phyloP scores from a whole-genome alignment of 768 basidiomycete species.

The Tulasnella sp. region DNA sequence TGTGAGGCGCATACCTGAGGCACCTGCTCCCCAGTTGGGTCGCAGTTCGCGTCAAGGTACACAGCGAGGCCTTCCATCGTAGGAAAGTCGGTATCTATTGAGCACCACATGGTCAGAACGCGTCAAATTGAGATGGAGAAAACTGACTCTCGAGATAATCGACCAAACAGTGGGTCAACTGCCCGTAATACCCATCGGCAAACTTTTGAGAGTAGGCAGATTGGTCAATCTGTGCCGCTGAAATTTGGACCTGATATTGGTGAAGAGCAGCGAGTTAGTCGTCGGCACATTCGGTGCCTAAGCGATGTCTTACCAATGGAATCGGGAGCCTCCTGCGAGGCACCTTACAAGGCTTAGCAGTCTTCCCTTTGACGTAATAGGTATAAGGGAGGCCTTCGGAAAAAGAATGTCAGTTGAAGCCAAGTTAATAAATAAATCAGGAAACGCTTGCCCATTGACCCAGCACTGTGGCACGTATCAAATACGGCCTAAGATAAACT shows the following conservation, averaged over 20 bases:
- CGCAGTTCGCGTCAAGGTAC: background rate
- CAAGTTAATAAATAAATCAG: background rate
- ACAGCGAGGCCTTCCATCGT: background rate
- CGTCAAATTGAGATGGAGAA: too few relatives aligned
- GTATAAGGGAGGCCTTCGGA: background rate
- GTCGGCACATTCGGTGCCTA: background rate
- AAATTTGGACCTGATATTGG: background rate
- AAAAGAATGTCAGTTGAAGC: background rate
- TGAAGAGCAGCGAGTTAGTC: background rate
- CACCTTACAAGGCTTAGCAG: background rate
- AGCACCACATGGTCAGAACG: too few relatives aligned
- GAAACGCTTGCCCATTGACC: background rate
- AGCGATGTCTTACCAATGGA: background rate
- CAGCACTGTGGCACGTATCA: background rate
- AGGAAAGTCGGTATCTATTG: too few relatives aligned
- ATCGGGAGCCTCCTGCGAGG: background rate
- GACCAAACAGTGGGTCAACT: background rate
- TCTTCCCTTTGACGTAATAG: background rate
- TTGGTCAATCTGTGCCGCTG: background rate
- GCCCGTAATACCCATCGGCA: background rate
- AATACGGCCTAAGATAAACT: background rate
- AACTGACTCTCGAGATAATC: background rate
- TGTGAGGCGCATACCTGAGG: background rate
- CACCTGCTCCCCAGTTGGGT: background rate
- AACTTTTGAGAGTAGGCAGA: background rate